Conservation (phyloP, 164 flowering plant species). For the Umbellularia californica region DNA sequence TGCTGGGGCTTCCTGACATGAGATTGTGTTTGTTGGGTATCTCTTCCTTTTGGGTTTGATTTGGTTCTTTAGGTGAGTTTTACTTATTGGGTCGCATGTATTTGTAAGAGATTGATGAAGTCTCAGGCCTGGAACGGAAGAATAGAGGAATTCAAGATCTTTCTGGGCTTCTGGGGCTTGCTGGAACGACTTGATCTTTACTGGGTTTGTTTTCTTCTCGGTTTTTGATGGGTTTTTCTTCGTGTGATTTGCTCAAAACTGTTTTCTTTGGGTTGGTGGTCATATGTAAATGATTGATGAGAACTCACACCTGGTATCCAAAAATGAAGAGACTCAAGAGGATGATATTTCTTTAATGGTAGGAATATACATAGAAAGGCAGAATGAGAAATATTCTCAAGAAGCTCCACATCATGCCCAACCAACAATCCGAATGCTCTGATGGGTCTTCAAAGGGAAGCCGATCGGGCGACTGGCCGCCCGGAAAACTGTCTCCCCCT, state of each 20-base stretch:
- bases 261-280: background rate
- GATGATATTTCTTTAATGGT: background rate
- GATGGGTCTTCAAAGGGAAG: constrained; percentile 47
- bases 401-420: constrained; percentile 76
- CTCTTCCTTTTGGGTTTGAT: background rate
- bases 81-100: background rate
- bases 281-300: constrained; percentile 4
- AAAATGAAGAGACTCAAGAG: background rate
- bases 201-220: background rate
- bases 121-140: background rate
- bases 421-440: constrained; percentile 54
- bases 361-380: background rate
- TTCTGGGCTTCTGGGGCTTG: background rate
- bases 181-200: background rate
- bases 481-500: constrained; percentile 34
- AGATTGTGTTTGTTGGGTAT: background rate
- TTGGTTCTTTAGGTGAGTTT: background rate
- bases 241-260: background rate
- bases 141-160: background rate
- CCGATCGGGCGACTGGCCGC: constrained; percentile 31
- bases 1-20: background rate
- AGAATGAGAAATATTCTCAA: constrained; percentile 78
- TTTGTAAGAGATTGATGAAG: background rate
- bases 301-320: background rate
- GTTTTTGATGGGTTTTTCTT: background rate